Conservation (phyloP, 306 rosid genomes). For the Mimosa pudica region DNA sequence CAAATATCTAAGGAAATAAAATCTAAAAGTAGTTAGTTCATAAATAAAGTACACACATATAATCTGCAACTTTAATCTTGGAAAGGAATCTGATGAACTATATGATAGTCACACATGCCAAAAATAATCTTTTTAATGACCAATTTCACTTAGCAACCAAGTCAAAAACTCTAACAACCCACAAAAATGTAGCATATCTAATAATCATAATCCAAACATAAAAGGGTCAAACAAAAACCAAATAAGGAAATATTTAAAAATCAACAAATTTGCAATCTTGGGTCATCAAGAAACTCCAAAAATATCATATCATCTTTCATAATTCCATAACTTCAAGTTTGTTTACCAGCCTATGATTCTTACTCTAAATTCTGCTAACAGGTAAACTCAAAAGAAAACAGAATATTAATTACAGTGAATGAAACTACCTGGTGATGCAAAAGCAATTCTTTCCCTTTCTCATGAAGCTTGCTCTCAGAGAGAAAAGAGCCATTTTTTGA, state of each 20-base stretch:
- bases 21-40: background rate
- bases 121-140: background rate
- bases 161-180: background rate
- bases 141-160: background rate
- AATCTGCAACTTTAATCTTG: slow-evolving; percentile 9
- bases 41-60: slow-evolving; percentile 12
- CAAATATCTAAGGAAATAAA: background rate
- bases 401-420: slow-evolving; percentile 29
- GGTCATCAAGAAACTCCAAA: slow-evolving; percentile 1
- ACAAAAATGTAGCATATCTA: background rate
- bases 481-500: background rate
- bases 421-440: slow-evolving; percentile 38
- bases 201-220: background rate
- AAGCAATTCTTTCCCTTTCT: slow-evolving; percentile 33
- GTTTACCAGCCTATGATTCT: slow-evolving; percentile 22
- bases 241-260: background rate
- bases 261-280: background rate
- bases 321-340: slow-evolving; percentile 7
- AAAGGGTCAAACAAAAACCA: background rate
- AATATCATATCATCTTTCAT: background rate
- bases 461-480: slow-evolving; percentile 39
- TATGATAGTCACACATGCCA: background rate
- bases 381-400: slow-evolving; percentile 18
- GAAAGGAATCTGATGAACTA: slow-evolving; percentile 2
- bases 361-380: background rate